Percentiles rank a stretch among this genome's conserved stretches.
phyloP scores from a whole-genome alignment of 352 stramenopile genomes.

The Globisporangium paddicum region DNA sequence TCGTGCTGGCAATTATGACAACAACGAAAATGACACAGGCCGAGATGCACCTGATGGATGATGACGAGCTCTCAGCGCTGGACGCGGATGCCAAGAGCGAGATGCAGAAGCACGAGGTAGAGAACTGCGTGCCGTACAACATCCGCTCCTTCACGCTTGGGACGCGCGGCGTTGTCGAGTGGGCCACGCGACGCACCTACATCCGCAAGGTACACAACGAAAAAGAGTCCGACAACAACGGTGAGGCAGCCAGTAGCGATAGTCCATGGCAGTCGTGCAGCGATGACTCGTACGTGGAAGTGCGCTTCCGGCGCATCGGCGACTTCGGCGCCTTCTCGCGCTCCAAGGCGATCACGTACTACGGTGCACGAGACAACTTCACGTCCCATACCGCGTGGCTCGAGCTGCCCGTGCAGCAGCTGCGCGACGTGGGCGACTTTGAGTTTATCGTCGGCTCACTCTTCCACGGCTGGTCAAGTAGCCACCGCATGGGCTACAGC shows the following conservation, averaged over 20 bases:
- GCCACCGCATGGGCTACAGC: slow-evolving; percentile 58
- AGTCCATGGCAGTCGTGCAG: slow-evolving; percentile 71
- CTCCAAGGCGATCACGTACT: slow-evolving; percentile 53
- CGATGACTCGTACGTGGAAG: slow-evolving; percentile 54
- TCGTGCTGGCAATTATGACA: not conserved
- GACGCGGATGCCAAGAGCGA: slow-evolving; percentile 48
- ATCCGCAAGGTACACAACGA: slow-evolving; percentile 54
- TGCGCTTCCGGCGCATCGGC: slow-evolving; percentile 44
- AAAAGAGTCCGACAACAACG: slow-evolving; percentile 15
- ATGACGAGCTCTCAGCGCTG: slow-evolving; percentile 31
- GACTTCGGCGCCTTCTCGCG: slow-evolving; percentile 29
- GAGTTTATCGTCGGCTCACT: slow-evolving; percentile 76
- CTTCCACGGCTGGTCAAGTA: slow-evolving; percentile 73
- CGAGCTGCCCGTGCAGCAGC: slow-evolving; percentile 18
- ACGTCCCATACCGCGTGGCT: slow-evolving; percentile 70
- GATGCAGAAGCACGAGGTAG: slow-evolving; percentile 74
- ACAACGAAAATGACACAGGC: not conserved
- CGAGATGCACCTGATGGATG: slow-evolving; percentile 31
- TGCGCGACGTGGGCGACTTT: slow-evolving; percentile 19
- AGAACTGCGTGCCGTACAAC: slow-evolving; percentile 83
- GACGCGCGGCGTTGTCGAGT: slow-evolving; percentile 53
- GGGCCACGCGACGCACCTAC: slow-evolving; percentile 66
- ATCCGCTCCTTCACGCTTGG: slow-evolving; percentile 67
- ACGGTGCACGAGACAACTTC: slow-evolving; percentile 39
- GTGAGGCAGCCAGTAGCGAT: slow-evolving; percentile 23